Evolutionary conservation across 805 yeast species (phyloP).

Genomic region (Pichia scutulata): DNA sequence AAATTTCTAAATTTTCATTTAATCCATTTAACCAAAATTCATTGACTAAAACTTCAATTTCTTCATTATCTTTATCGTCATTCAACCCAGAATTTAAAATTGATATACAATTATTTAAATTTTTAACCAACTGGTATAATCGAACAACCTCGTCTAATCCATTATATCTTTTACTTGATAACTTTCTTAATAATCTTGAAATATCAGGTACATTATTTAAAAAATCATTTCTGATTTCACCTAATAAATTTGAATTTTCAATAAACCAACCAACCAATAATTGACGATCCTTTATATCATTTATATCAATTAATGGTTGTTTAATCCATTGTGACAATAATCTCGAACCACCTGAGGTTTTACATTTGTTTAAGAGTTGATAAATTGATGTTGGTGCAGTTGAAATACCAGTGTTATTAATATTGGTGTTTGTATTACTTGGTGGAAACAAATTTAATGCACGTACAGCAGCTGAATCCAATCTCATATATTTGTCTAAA

Average conservation of each 20-base stretch:
- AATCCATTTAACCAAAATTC: conserved; percentile 55
- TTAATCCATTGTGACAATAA: conserved; percentile 90
- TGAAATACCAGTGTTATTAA: conserved; percentile 37
- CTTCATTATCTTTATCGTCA: conserved; percentile 26
- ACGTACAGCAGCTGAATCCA: conserved; percentile 83
- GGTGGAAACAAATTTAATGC: conserved; percentile 82
- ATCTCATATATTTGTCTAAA: conserved; percentile 74
- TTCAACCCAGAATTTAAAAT: conserved; percentile 39
- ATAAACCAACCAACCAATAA: conserved; percentile 64
- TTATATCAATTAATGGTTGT: conserved; percentile 74
- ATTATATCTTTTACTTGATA: conserved; percentile 32
- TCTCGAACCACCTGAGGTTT: conserved; percentile 83
- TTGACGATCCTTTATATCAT: conserved; percentile 61
- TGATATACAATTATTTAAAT: conserved; percentile 61
- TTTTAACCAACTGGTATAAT: conserved; percentile 69
- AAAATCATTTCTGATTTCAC: conserved; percentile 57
- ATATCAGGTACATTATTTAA: conserved; percentile 77
- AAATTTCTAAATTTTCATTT: conserved; percentile 37
- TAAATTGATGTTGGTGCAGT: conserved; percentile 47
- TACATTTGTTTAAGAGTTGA: conserved; percentile 83
- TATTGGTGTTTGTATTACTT: conserved; percentile 12
- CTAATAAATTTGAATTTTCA: conserved; percentile 61
- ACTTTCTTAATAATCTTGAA: conserved; percentile 62
- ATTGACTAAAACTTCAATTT: conserved; percentile 32
- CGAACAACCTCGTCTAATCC: conserved; percentile 84